Base-by-base conservation (phyloP, 495 filamentous ascomycete species). In the Pyrenopolyporus hunteri region DNA sequence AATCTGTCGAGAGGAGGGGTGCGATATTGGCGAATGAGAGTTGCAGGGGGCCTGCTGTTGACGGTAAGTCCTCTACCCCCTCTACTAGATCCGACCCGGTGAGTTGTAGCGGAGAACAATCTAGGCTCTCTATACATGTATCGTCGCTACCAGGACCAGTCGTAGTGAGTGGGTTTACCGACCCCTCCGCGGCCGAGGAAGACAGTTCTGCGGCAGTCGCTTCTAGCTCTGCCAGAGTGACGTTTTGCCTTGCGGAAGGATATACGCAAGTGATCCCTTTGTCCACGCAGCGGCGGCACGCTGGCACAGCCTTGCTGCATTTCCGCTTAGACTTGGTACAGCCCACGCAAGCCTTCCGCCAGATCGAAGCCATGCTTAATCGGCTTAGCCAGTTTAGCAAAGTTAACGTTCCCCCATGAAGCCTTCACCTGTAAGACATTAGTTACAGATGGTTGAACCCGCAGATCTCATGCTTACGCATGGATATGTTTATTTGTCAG, bases 261-360 rank as follows among this genome's bases (percentile, higher is more conserved):
- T 71, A 71, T 14, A 45, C 33, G 47, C 69, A 71, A 10, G 28
- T 43, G 4, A 69, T 16, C 1, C 47, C 47, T 17, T 52, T 66
- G 13, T 53, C 48, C 11, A 36, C 20, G 22, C 69, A 71, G 13
- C 69, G 55, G 11, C 63, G 66, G 22, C 66, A 71, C 7, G 48
- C 36, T 2, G 69, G 69, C 6, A 64, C 17, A 14, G 55, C 35
- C 40, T 71, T 71, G 10, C 56, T 69, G 51, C 69, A 71, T 39
- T 71, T 61, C 31, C 66, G 54, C 48, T 71, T 71, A n/a, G 65
- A 47, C 56, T 47, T 68, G 25, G 69, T 62, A 40, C 69, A 71
- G 26, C 43, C 43, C 0, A 61, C 43, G 20, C 69, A 71, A 17
- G 69, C 69, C 45, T 57, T 64, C 11, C 66, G 29, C 63, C 66